Evolutionary conservation across 179 eudicot genomes (phyloP).

Genomic region (Amaranthus tricolor): DNA sequence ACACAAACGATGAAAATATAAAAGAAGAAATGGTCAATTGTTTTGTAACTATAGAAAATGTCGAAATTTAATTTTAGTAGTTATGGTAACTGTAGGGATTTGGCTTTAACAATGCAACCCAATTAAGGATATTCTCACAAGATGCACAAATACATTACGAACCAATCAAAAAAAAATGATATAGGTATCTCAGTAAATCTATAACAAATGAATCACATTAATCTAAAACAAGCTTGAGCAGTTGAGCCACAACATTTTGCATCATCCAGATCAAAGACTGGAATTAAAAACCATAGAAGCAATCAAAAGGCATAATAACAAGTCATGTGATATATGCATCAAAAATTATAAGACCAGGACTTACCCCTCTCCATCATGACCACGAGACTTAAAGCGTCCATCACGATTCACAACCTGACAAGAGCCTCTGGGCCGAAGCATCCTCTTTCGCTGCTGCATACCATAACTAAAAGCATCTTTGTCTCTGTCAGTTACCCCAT

Average conservation of each 20-base stretch:
- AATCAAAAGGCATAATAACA: neutral
- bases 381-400: slow-evolving; percentile 60
- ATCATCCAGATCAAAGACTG: slow-evolving; percentile 5
- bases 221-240: neutral
- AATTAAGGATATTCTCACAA: neutral
- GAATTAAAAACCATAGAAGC: neutral
- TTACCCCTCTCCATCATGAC: slow-evolving; percentile 85
- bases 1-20: slow-evolving; percentile 1
- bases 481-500: slow-evolving; percentile 61
- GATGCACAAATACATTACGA: neutral
- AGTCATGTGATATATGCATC: neutral
- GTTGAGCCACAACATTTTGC: neutral
- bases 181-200: neutral
- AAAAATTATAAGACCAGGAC: slow-evolving; percentile 11
- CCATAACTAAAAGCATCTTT: slow-evolving; percentile 65
- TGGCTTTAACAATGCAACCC: neutral
- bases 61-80: neutral
- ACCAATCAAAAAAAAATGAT: neutral
- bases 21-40: neutral
- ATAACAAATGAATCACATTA: neutral
- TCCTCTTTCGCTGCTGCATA: slow-evolving; percentile 84
- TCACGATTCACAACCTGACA: slow-evolving; percentile 73
- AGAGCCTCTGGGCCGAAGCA: slow-evolving; percentile 87
- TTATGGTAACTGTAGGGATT: neutral
- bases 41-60: neutral